phyloP scores from a whole-genome alignment of 805 yeast species.

The Ogataea corticis region DNA sequence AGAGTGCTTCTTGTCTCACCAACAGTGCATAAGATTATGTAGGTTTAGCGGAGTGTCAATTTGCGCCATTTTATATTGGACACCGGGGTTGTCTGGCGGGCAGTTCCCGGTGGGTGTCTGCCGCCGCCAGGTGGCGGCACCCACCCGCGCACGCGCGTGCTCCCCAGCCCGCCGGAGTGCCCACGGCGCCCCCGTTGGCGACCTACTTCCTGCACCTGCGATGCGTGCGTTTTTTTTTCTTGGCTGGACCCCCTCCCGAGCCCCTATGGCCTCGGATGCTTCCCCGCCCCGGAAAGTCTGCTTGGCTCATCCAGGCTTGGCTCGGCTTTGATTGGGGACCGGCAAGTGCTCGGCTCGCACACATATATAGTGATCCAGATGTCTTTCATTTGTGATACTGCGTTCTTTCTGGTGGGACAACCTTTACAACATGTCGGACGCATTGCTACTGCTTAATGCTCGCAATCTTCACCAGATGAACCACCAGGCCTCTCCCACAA shows the following conservation, averaged over 20 bases:
- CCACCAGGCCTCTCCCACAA: constrained; percentile 4
- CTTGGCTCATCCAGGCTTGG: constrained; percentile 4
- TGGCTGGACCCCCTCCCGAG: constrained; percentile 6
- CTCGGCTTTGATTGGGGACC: background rate
- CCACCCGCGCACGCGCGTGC: no score
- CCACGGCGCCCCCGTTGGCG: no score
- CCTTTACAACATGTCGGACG: constrained; percentile 3
- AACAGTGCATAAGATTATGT: background rate
- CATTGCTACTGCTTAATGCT: constrained; percentile 4
- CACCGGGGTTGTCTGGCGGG: background rate
- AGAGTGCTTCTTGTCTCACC: no score
- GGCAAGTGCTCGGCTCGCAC: background rate
- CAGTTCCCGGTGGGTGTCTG: no score
- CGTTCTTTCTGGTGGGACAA: no score
- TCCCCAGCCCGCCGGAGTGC: no score
- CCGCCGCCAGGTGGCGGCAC: no score
- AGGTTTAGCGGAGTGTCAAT: constrained; percentile 5
- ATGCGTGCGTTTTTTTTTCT: constrained; percentile 1
- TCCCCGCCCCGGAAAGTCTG: constrained; percentile 4
- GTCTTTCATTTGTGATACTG: no score
- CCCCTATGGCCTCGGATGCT: background rate
- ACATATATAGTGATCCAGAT: constrained; percentile 2
- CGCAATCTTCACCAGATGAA: constrained; percentile 8
- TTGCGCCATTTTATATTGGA: constrained; percentile 5
- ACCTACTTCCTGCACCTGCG: background rate